Percentiles rank a stretch among this genome's conserved stretches.
These are phyloP conservation scores for Sarocladium kiliense DNA, from an alignment of 2,329 filamentous ascomycete genomes.

Conservation along the genomic window DNA sequence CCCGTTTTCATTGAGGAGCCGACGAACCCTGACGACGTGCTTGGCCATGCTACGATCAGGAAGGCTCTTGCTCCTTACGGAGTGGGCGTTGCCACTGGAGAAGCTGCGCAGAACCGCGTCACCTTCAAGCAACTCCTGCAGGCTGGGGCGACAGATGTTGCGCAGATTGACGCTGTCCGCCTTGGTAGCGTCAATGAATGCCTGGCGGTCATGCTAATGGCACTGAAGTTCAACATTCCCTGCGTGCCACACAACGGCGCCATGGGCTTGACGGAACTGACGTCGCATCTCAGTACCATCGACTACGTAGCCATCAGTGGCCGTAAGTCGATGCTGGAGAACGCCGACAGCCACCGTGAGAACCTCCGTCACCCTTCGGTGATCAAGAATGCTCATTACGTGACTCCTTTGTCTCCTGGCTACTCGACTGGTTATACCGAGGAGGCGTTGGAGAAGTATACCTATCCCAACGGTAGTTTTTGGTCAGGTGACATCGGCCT, in stretches of 20 bases:
- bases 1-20: constrained; percentile 96
- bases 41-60: constrained; percentile 80
- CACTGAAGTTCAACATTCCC: constrained; percentile 71
- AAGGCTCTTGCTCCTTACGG: constrained; percentile 69
- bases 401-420: constrained; percentile 19
- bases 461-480: constrained; percentile 24
- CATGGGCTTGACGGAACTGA: constrained; percentile 89
- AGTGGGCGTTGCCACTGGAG: constrained; percentile 84
- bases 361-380: constrained; percentile 20
- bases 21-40: constrained; percentile 82
- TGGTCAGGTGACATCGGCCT: constrained; percentile 23
- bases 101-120: constrained; percentile 94
- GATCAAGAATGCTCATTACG: constrained; percentile 21
- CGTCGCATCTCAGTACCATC: constrained; percentile 85
- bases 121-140: constrained; percentile 89
- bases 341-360: constrained; percentile 21
- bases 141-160: constrained; percentile 76
- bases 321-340: constrained; percentile 20
- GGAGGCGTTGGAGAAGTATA: constrained; percentile 23
- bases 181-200: constrained; percentile 90
- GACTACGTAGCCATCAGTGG: constrained; percentile 62
- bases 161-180: constrained; percentile 86
- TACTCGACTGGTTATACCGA: constrained; percentile 25
- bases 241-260: constrained; percentile 87
- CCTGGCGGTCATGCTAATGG: constrained; percentile 82